Conservation (phyloP, 495 filamentous ascomycete species). For the Aspergillus affinis region DNA sequence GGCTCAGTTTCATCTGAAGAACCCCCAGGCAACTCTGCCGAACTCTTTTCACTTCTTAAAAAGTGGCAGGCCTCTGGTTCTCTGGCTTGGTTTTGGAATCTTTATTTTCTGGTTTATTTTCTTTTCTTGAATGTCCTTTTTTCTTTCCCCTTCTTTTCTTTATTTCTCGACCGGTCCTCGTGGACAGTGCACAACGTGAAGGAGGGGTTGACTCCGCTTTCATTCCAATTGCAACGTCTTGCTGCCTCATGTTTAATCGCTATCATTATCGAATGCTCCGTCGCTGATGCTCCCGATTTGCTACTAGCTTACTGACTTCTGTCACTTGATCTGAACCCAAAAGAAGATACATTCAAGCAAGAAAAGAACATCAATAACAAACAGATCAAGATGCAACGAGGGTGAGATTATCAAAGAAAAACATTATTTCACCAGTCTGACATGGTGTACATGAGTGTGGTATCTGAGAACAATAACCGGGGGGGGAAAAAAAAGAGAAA, state of each 20-base stretch:
- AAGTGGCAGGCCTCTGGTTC: background rate
- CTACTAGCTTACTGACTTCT: no score
- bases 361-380: background rate
- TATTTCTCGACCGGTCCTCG: no score
- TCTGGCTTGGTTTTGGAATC: no score
- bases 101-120: no score
- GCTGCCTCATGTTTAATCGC: no score
- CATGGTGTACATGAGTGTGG: background rate
- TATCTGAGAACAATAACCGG: background rate
- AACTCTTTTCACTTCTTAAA: background rate
- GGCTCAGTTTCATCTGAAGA: background rate
- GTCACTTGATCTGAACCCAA: background rate
- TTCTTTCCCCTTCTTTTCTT: background rate
- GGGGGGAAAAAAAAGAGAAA: background rate
- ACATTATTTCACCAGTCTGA: background rate
- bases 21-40: constrained; percentile 6
- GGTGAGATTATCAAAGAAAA: background rate
- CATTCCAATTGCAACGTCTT: no score
- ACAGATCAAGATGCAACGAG: background rate
- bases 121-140: background rate
- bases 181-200: no score
- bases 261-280: no score
- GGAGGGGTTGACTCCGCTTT: background rate
- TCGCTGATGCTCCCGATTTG: background rate
- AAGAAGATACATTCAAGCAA: background rate